These are phyloP conservation scores for Leptographium procerum DNA, from an alignment of 2,329 filamentous ascomycete genomes.

Conservation along the genomic window DNA sequence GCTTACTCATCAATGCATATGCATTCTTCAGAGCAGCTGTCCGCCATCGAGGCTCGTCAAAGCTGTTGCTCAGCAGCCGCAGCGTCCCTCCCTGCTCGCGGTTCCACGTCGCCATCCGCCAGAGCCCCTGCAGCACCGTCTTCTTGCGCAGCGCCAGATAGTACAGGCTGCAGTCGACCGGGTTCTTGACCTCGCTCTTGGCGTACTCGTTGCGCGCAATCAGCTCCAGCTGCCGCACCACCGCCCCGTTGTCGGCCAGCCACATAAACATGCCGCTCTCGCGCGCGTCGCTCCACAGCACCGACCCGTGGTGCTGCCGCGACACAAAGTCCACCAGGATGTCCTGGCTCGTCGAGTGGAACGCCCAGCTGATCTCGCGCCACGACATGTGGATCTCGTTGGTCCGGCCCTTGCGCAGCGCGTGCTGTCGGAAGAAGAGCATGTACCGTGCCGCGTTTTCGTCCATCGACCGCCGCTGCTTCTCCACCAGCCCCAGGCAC, in stretches of 20 bases:
- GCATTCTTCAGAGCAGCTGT: conserved; percentile 91
- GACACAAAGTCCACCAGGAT: conserved; percentile 77
- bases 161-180: conserved; percentile 80
- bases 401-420: conserved; percentile 53
- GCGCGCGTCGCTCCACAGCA: conserved; percentile 76
- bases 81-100: conserved; percentile 73
- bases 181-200: conserved; percentile 75
- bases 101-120: conserved; percentile 89
- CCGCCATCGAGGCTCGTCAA: conserved; percentile 74
- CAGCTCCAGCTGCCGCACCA: conserved; percentile 81
- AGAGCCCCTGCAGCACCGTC: conserved; percentile 75
- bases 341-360: conserved; percentile 76
- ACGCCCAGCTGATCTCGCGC: conserved; percentile 79
- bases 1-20: conserved; percentile 84
- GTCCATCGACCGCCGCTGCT: conserved; percentile 79
- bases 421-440: conserved; percentile 75
- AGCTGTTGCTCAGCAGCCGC: conserved; percentile 79
- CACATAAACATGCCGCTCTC: conserved; percentile 93
- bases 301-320: conserved; percentile 63
- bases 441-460: conserved; percentile 82
- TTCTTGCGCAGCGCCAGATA: conserved; percentile 91
- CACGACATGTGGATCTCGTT: conserved; percentile 57
- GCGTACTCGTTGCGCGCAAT: conserved; percentile 91
- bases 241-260: conserved; percentile 63
- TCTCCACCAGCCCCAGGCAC: conserved; percentile 73